A percentile compares a stretch with the other conserved stretches of the same genome.
Evolutionary conservation across 306 rosid species (phyloP).

Genomic region (Glycine latifolia): DNA sequence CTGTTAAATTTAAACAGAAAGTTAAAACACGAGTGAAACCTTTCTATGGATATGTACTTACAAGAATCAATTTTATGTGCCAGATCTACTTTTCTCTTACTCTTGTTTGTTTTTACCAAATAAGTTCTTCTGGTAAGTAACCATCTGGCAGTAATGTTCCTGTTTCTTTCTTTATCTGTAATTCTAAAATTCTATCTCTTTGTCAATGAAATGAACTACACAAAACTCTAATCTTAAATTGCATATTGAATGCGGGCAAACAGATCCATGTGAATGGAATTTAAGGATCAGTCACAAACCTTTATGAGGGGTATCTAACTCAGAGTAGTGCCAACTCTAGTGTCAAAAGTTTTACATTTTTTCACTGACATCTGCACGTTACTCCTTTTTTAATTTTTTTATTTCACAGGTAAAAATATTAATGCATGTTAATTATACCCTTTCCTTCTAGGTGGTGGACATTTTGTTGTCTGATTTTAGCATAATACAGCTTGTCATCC

Average conservation of each 20-base stretch:
- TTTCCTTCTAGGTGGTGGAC: slow-evolving; percentile 9
- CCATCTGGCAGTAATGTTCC: slow-evolving; percentile 35
- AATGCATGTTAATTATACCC: neutral
- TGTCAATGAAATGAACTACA: slow-evolving; percentile 32
- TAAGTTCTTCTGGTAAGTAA: slow-evolving; percentile 4
- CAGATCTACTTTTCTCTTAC: neutral
- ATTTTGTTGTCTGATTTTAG: slow-evolving; percentile 11
- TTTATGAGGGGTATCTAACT: slow-evolving; percentile 4
- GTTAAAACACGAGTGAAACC: slow-evolving; percentile 12
- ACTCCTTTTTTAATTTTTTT: neutral
- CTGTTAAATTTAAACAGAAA: slow-evolving; percentile 49
- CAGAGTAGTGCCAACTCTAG: neutral
- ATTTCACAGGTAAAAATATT: neutral
- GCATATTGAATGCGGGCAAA: slow-evolving; percentile 43
- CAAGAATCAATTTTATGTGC: neutral
- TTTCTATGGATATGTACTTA: neutral
- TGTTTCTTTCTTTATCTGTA: slow-evolving; percentile 15
- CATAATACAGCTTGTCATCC: slow-evolving; percentile 4
- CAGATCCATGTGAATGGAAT: slow-evolving; percentile 53
- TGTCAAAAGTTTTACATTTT: slow-evolving; percentile 8
- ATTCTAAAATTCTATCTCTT: slow-evolving; percentile 7
- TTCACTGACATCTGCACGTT: slow-evolving; percentile 21
- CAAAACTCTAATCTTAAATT: slow-evolving; percentile 34
- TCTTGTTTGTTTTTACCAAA: slow-evolving; percentile 33
- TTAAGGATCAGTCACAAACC: slow-evolving; percentile 24